Base-by-base conservation (phyloP, 1,139 yeast species). In the Zygoascus hellenicus region DNA sequence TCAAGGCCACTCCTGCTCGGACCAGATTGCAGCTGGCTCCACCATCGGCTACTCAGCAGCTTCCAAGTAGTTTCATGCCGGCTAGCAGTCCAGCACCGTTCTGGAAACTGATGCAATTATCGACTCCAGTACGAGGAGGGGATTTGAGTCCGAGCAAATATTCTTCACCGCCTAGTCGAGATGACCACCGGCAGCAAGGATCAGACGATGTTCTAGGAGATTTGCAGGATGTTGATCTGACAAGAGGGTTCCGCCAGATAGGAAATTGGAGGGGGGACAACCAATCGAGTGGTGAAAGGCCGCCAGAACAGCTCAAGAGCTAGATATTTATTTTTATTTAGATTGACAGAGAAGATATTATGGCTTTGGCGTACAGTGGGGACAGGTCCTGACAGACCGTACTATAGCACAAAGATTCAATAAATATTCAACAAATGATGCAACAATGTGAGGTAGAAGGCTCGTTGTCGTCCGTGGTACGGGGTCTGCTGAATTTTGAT, bases 211-310 rank as follows among this genome's bases (percentile, higher is more conserved):
- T 60, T 17, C 57, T 69, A 9, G 74, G 74, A 2, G 78, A 73
- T 53, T 59, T 73, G 40, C 69, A 70, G 48, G 71, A 74, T 51
- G 74, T 73, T 34, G 79, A 74, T 58, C 57, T 74, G 39, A 70
- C 74, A 2, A 42, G 60, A 34, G 60, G 61, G 29, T 55, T 54
- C 43, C 42, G 54, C 29, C 53, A 54, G 45, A 54, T 55, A 17
- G 58, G 58, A 30, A 54, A 51, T 38, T 51, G 54, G 53, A 34
- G 55, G 15, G 43, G 46, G 5, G 47, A 43, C 13, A 42, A 43
- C n/a, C 42, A 33, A 14, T 15, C 47, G 34, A 43, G 39, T 9
- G 49, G 48, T 28, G 55, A 51, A 35, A 48, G 50, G 7, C 47
- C 54, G 4, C 54, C 55, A 10, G 54, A 52, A 42, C 50, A 50